Base-by-base conservation (phyloP, 2,329 filamentous ascomycete species). In the Didymella sp. region DNA sequence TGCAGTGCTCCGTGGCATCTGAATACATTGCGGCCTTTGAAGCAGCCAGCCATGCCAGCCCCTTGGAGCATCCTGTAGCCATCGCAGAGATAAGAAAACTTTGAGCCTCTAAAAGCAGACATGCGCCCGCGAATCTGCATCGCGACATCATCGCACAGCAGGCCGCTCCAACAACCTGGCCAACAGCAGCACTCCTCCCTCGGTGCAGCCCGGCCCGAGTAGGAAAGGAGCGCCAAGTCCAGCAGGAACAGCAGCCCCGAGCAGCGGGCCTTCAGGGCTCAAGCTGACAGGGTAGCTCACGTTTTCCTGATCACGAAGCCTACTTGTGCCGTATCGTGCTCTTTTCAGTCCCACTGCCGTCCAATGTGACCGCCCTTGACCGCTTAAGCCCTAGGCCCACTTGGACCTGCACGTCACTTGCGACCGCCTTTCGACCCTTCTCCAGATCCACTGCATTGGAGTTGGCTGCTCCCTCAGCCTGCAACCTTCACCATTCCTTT, bases 401-500 rank as follows among this genome's bases (percentile, higher is more conserved):
- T 55, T 56, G 61, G 59, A 71, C 72, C 70, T 72, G 66, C 69
- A 61, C 61, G 58, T 67, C 64, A 56, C 66, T 38, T 24, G 54
- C 48, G 54, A 57, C 54, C 54, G 54, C 59, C 60, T 65, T 64
- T 70, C 60, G 54, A 59, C 59, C 58, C 48, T 64, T 52, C 61
- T 58, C 62, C 59, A 64, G 55, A 60, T 61, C 60, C 62, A 63
- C 61, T 53, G 58, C 60, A 46, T 56, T 67, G 69, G 72, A 74
- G 71, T 69, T 56, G 64, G 73, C 74, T 76, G 73, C 74, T 77
- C 74, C 72, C 67, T 66, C 89, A 93, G 91, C 90, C 84, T 76
- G 65, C 66, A 54, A 60, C 74, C 71, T 81, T 84, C 92, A 97
- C 87, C 80, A 97, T 97, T 96, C 85, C 90, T 87, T 83, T 87